phyloP scores from a whole-genome alignment of 2,329 filamentous ascomycete species.

The Phaeomoniella chlamydospora region DNA sequence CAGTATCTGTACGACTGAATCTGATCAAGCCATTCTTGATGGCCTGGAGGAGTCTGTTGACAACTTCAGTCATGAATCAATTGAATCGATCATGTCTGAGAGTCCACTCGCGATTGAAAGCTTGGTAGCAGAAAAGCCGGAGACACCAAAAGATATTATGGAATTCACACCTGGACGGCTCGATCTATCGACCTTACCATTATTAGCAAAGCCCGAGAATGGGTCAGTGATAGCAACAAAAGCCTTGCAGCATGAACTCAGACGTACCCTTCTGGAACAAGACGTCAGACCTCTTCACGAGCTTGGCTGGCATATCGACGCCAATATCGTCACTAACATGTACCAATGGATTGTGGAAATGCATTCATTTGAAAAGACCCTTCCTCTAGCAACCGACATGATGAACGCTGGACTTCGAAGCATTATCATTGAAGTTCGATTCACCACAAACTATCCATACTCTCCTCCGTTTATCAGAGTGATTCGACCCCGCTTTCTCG shows the following conservation, averaged over 20 bases:
- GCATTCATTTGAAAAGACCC: slow-evolving; percentile 57
- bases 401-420: slow-evolving; percentile 44
- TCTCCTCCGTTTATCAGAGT: slow-evolving; percentile 75
- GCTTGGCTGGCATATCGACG: slow-evolving; percentile 73
- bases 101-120: slow-evolving; percentile 5
- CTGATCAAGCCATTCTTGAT: slow-evolving; percentile 24
- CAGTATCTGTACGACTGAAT: slow-evolving; percentile 33
- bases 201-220: slow-evolving; percentile 51
- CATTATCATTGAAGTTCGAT: slow-evolving; percentile 69
- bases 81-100: slow-evolving; percentile 14
- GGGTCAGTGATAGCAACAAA: slow-evolving; percentile 48
- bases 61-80: slow-evolving; percentile 32
- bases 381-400: slow-evolving; percentile 67
- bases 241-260: slow-evolving; percentile 50
- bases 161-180: slow-evolving; percentile 57
- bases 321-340: slow-evolving; percentile 51
- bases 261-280: slow-evolving; percentile 50
- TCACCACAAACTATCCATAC: slow-evolving; percentile 61
- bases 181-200: slow-evolving; percentile 44
- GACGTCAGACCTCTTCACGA: slow-evolving; percentile 43
- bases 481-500: slow-evolving; percentile 63
- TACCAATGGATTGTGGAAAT: slow-evolving; percentile 90
- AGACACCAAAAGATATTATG: slow-evolving; percentile 19
- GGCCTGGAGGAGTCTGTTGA: slow-evolving; percentile 19
- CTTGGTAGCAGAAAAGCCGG: slow-evolving; percentile 4